A percentile compares a stretch with the other conserved stretches of the same genome.
These are phyloP conservation scores for Starmerella lactis-condensi DNA, from an alignment of 805 yeast genomes.

Conservation along the genomic window DNA sequence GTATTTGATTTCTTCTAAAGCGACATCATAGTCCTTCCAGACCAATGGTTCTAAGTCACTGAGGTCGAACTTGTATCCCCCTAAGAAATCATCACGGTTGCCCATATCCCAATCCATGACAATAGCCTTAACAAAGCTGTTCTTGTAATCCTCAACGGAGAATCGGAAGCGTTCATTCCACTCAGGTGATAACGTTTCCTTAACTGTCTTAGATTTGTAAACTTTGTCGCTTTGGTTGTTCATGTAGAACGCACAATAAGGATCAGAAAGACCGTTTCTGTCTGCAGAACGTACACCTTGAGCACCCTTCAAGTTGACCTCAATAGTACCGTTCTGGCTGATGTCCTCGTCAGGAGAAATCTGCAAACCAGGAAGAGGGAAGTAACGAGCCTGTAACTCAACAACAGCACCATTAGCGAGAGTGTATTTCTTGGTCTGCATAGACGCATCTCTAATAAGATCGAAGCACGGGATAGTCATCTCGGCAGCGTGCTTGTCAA, in stretches of 20 bases:
- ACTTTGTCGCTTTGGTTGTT: conserved; percentile 39
- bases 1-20: conserved; percentile 27
- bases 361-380: conserved; percentile 42
- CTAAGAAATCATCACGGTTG: conserved; percentile 65
- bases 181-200: conserved; percentile 76
- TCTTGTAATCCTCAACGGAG: conserved; percentile 10
- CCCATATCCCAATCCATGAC: conserved; percentile 90
- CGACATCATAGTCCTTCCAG: conserved; percentile 33
- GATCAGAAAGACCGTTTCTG: conserved; percentile 83
- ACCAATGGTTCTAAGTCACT: conserved; percentile 40
- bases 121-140: conserved; percentile 24
- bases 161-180: conserved; percentile 53
- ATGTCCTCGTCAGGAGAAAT: conserved; percentile 61
- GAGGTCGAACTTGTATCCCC: conserved; percentile 41
- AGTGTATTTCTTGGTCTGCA: conserved; percentile 11
- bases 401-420: conserved; percentile 12
- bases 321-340: conserved; percentile 54
- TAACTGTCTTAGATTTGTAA: conserved; percentile 59
- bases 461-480: conserved; percentile 34
- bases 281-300: conserved; percentile 67
- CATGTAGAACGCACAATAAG: conserved; percentile 53
- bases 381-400: conserved; percentile 34
- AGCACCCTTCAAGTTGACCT: conserved; percentile 44
- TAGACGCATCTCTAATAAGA: conserved; percentile 14
- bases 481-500: conserved; percentile 19